Percentiles rank a stretch among this genome's conserved stretches.
These are phyloP conservation scores for Knufia fluminis DNA, from an alignment of 2,329 filamentous ascomycete genomes.

Conservation along the genomic window DNA sequence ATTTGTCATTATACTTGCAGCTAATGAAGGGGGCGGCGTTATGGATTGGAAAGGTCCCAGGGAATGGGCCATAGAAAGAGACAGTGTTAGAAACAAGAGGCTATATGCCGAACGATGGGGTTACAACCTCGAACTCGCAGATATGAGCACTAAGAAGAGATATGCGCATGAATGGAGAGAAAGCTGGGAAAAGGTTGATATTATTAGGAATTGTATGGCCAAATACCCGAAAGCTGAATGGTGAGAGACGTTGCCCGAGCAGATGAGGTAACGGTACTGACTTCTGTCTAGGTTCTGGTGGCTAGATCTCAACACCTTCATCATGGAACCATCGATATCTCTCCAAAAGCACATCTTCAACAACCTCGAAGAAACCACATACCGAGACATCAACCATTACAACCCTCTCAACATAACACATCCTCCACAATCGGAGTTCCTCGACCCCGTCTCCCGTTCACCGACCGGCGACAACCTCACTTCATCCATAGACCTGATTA, in stretches of 20 bases:
- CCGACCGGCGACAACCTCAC: slow-evolving; percentile 65
- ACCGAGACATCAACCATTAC: slow-evolving; percentile 92
- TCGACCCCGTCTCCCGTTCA: slow-evolving; percentile 66
- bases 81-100: slow-evolving; percentile 91
- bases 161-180: slow-evolving; percentile 99
- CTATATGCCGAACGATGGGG: slow-evolving; percentile 82
- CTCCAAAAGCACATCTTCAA: slow-evolving; percentile 87
- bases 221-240: slow-evolving; percentile 96
- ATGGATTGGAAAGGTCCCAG: slow-evolving; percentile 98
- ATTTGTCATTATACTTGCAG: slow-evolving; percentile 84
- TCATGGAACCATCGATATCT: slow-evolving; percentile 92
- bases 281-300: slow-evolving; percentile 76
- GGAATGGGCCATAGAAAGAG: slow-evolving; percentile 96
- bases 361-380: slow-evolving; percentile 61
- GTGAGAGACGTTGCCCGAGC: slow-evolving; percentile 44
- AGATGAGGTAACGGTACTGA: slow-evolving; percentile 11
- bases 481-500: slow-evolving; percentile 73
- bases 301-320: slow-evolving; percentile 93
- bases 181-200: slow-evolving; percentile 98
- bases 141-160: slow-evolving; percentile 97
- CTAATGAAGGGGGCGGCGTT: slow-evolving; percentile 90
- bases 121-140: slow-evolving; percentile 90
- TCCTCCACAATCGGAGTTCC: slow-evolving; percentile 62
- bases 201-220: slow-evolving; percentile 74
- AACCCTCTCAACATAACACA: slow-evolving; percentile 93